These are phyloP conservation scores for Macadamia tetraphylla DNA, from an alignment of 164 flowering plant genomes.

Conservation along the genomic window DNA sequence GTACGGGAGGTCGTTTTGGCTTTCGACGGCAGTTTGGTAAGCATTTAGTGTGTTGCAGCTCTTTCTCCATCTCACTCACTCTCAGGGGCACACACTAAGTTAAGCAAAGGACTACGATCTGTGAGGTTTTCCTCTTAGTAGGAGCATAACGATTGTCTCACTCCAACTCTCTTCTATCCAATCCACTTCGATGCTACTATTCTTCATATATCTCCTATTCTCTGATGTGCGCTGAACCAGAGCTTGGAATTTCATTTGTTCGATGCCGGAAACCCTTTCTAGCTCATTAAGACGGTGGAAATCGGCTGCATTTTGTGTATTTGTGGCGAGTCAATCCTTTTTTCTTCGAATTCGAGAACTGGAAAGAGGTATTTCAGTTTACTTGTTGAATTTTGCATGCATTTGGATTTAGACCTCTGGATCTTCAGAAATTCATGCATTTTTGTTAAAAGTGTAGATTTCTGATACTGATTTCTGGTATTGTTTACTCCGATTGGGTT, in stretches of 20 bases:
- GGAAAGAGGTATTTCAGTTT: neutral
- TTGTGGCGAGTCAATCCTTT: neutral
- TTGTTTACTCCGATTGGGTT: neutral
- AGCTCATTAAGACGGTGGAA: neutral
- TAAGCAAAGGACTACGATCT: constrained; percentile 1
- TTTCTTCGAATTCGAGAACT: neutral
- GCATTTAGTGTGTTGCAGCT: constrained; percentile 43
- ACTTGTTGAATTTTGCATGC: neutral
- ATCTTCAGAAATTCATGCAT: neutral
- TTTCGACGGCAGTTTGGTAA: constrained; percentile 57
- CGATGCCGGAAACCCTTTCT: neutral
- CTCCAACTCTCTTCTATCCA: too few species aligned
- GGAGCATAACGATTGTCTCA: neutral
- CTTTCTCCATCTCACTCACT: constrained; percentile 8
- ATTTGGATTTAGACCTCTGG: neutral
- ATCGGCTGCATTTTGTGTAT: constrained; percentile 4
- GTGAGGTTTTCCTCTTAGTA: neutral
- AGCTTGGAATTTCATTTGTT: neutral
- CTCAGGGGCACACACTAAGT: too few species aligned
- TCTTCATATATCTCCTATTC: constrained; percentile 4
- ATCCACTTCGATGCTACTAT: neutral
- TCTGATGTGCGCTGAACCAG: neutral
- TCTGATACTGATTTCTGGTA: neutral
- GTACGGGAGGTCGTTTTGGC: constrained; percentile 39
- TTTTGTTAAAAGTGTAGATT: neutral